These are phyloP conservation scores for Gossypium rotundifolium DNA, from an alignment of 345 rosid species.

Conservation along the genomic window DNA sequence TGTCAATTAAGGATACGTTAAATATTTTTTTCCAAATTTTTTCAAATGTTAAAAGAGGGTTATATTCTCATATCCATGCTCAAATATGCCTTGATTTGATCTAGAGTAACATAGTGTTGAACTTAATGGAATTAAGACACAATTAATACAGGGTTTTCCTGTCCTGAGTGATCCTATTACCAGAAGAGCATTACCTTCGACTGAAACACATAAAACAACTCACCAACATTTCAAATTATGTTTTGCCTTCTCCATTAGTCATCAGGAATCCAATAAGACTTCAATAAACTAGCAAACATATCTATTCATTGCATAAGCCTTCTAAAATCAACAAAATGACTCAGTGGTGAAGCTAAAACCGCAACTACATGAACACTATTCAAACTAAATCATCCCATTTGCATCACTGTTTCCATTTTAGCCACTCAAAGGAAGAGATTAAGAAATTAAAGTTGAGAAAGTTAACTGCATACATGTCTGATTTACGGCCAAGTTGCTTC, in stretches of 20 bases:
- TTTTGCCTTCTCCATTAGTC: background rate
- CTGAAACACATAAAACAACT: background rate
- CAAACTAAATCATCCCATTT: background rate
- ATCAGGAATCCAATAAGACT: background rate
- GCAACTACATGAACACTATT: background rate
- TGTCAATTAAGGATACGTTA: too few relatives aligned
- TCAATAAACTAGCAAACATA: background rate
- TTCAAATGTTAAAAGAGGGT: too few relatives aligned
- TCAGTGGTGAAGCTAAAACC: background rate
- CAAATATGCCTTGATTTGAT: too few relatives aligned
- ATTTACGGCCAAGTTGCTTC: slow-evolving; percentile 89
- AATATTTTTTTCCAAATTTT: too few relatives aligned
- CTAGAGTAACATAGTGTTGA: too few relatives aligned
- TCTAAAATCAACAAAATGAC: background rate
- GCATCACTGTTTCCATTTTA: background rate
- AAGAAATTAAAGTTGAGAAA: background rate
- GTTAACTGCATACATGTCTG: slow-evolving; percentile 57
- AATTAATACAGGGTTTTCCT: background rate
- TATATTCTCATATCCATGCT: too few relatives aligned
- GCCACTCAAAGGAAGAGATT: background rate
- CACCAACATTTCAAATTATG: background rate
- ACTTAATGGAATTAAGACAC: background rate
- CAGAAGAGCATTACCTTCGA: background rate
- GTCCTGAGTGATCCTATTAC: background rate
- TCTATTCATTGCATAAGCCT: background rate